These are phyloP conservation scores for Podospora fimiseda DNA, from an alignment of 495 filamentous ascomycete genomes.

Conservation along the genomic window DNA sequence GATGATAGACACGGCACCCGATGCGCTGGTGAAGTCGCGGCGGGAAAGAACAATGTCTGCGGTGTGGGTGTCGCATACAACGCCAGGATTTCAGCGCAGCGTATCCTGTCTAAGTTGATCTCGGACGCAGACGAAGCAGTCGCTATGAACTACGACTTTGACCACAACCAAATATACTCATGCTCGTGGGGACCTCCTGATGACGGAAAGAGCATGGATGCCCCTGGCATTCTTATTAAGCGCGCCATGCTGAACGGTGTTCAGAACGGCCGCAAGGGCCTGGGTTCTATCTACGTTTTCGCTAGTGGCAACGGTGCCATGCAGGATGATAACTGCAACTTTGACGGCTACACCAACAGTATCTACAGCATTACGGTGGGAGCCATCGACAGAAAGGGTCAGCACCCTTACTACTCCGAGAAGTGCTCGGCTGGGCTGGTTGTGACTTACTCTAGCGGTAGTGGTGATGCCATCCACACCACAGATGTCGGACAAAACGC, in stretches of 20 bases:
- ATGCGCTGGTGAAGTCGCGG: slow-evolving; percentile 90
- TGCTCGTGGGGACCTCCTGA: slow-evolving; percentile 98
- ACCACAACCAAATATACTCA: slow-evolving; percentile 94
- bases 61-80: slow-evolving; percentile 93
- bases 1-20: slow-evolving; percentile 90
- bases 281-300: slow-evolving; percentile 94
- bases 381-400: slow-evolving; percentile 78
- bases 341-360: slow-evolving; percentile 98
- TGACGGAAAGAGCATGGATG: slow-evolving; percentile 89
- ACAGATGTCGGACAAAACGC: slow-evolving; percentile 83
- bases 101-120: slow-evolving; percentile 86
- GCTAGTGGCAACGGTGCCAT: slow-evolving; percentile 89
- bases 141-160: slow-evolving; percentile 84
- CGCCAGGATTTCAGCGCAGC: slow-evolving; percentile 79
- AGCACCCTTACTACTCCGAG: slow-evolving; percentile 90
- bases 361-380: slow-evolving; percentile 98
- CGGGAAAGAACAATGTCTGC: slow-evolving; percentile 86
- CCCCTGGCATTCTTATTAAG: slow-evolving; percentile 80
- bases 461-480: slow-evolving; percentile 83
- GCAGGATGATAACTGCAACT: slow-evolving; percentile 95
- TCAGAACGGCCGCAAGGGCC: slow-evolving; percentile 74
- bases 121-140: slow-evolving; percentile 86
- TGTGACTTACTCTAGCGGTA: slow-evolving; percentile 92
- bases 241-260: slow-evolving; percentile 87
- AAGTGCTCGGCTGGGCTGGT: slow-evolving; percentile 91